Percentiles rank a stretch among this genome's conserved stretches.
Conservation (phyloP, 2,329 filamentous ascomycete species). For the Pseudocercospora vitis region DNA sequence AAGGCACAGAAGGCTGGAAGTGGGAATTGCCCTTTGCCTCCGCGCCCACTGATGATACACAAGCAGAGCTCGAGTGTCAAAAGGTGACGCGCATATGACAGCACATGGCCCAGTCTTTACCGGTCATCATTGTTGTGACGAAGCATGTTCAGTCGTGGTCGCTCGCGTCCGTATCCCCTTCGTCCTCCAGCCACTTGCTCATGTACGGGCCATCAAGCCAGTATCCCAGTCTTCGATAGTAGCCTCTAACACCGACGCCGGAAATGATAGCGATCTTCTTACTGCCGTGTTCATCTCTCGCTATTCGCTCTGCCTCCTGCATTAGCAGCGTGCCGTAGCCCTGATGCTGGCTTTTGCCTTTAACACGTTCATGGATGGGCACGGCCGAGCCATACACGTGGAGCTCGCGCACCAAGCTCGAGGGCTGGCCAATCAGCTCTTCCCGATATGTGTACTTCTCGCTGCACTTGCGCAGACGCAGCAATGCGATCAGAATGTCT, state of each 20-base stretch:
- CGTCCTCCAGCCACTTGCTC: constrained; percentile 43
- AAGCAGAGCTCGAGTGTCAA: too few relatives aligned
- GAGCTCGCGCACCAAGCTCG: constrained; percentile 87
- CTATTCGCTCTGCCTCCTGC: constrained; percentile 97
- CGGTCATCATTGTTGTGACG: neutral
- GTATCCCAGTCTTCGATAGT: constrained; percentile 92
- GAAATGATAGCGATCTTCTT: constrained; percentile 95
- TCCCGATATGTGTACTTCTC: constrained; percentile 87
- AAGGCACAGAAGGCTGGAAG: too few relatives aligned
- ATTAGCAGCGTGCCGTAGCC: constrained; percentile 94
- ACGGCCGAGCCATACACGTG: constrained; percentile 97
- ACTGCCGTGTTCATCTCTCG: constrained; percentile 89
- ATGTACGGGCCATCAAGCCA: constrained; percentile 85
- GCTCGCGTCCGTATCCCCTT: constrained; percentile 31
- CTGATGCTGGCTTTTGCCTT: constrained; percentile 96
- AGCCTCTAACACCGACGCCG: constrained; percentile 93
- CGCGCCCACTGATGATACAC: too few relatives aligned
- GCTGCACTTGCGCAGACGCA: constrained; percentile 87
- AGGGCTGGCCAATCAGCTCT: constrained; percentile 81
- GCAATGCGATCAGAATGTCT: constrained; percentile 89
- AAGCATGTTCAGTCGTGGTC: constrained; percentile 33
- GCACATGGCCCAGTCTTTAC: too few relatives aligned
- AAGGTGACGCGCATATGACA: too few relatives aligned
- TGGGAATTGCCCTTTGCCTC: too few relatives aligned
- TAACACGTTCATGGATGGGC: constrained; percentile 93